Evolutionary conservation across 2,329 filamentous ascomycete genomes (phyloP), one percentile per base, ranked within the genome.

Genomic region (Zymoseptoria tritici): DNA sequence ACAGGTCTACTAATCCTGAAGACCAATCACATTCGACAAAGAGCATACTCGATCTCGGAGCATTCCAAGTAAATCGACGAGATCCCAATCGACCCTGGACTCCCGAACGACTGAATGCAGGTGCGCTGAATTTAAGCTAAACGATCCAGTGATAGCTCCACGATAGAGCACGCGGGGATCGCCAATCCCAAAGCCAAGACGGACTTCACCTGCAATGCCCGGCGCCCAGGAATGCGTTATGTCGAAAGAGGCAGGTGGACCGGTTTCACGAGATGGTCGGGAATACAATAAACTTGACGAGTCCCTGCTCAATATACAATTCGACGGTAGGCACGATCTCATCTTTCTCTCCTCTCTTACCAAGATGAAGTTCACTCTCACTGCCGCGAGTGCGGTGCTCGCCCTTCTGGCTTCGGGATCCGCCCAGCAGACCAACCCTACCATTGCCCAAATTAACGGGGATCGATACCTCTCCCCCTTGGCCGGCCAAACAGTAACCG

Each of bases 401-500:
- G 16, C 49, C 22, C n/a, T 51, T n/a, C n/a, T 51, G 8, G 49
- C 49, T 20, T 20, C 16, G 2, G 49, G 4, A 21, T 57, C 58
- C 24, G 62, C 61, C 49, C 62, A 63, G 26, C 22, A 46, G 19
- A 55, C 61, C 57, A 59, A 57, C 49, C 61, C 61, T 9, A 68
- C 65, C 24, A 68, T 70, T 42, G 61, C 65, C 8, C 54, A 85
- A 67, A 88, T 89, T 78, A 89, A 88, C 66, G 86, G 86, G 64
- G 79, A 84, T 67, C 79, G 73, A 21, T 89, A 83, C 72, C 71
- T 88, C 54, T 89, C 87, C 16, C 80, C 85, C 3, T 82, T 83
- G 70, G 77, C 77, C 8, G 81, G 81, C 54, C 74, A 84, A 69
- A 74, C 73, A 6, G 82, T 89, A 55, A 80, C 78, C 21, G 81